Conservation (phyloP, 441 rosid genomes). For the Erodium moschatum region DNA sequence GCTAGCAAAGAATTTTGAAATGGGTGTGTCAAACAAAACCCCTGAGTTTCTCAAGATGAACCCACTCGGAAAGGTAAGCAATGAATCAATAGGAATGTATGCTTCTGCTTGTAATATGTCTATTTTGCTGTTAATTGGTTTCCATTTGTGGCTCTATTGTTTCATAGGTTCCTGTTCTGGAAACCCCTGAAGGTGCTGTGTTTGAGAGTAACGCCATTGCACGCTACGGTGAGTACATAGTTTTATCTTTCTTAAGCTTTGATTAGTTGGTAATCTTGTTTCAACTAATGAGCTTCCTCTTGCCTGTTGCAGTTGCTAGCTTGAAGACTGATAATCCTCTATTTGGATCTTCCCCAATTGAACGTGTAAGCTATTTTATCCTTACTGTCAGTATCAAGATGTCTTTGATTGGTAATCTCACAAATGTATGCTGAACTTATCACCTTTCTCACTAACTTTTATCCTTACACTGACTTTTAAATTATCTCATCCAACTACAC, state of each 20-base stretch:
- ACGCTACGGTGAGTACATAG: conserved; percentile 32
- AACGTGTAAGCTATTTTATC: neutral
- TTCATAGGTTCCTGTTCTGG: conserved; percentile 24
- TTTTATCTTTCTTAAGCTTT: neutral
- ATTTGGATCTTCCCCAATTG: conserved; percentile 19
- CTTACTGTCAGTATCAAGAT: neutral
- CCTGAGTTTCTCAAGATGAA: conserved; percentile 54
- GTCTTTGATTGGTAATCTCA: neutral
- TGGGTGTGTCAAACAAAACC: conserved; percentile 52
- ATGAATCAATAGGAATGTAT: neutral
- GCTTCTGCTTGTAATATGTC: neutral
- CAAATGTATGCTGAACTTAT: too few relatives aligned
- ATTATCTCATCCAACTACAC: too few relatives aligned
- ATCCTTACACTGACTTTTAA: too few relatives aligned
- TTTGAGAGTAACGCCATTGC: conserved; percentile 52
- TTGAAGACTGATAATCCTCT: conserved; percentile 35
- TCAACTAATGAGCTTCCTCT: neutral
- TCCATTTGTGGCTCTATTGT: neutral
- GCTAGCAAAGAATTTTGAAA: conserved; percentile 30
- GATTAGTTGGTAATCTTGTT: neutral
- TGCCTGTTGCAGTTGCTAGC: conserved; percentile 27
- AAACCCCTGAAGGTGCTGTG: conserved; percentile 25
- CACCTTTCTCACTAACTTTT: too few relatives aligned
- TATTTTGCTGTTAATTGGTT: neutral
- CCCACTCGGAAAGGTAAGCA: conserved; percentile 47